Evolutionary conservation across 192 early-diverging fungal species (phyloP).

Genomic region (Coemansia sp.): DNA sequence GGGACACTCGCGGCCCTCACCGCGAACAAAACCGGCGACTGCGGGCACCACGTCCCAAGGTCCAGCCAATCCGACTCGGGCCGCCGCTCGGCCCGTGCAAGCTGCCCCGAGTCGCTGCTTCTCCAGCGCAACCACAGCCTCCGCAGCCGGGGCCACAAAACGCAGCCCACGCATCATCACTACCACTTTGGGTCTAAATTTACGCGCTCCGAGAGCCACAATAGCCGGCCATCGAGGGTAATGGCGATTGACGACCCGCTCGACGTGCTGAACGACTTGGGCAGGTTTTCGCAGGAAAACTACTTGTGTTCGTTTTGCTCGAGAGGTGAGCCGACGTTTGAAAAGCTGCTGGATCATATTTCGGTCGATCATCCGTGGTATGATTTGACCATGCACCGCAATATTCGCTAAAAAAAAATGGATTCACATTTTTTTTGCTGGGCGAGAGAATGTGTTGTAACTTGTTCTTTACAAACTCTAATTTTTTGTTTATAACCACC

Average conservation of each 20-base stretch:
- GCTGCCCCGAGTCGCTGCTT: slow-evolving; percentile 9
- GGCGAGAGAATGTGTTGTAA: too few relatives aligned
- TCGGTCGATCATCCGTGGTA: slow-evolving; percentile 34
- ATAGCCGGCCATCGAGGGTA: background rate
- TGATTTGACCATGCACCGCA: slow-evolving; percentile 31
- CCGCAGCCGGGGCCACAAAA: slow-evolving; percentile 5
- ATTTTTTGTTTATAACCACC: background rate
- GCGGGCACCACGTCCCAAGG: background rate
- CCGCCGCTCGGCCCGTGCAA: background rate
- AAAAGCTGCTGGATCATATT: slow-evolving; percentile 22
- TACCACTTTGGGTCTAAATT: background rate
- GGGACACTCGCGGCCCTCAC: background rate
- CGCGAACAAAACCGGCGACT: background rate
- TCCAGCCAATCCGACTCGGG: background rate
- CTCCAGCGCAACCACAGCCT: slow-evolving; percentile 10
- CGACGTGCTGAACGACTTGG: slow-evolving; percentile 2
- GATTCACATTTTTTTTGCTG: too few relatives aligned
- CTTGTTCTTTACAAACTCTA: too few relatives aligned
- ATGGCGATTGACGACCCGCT: background rate
- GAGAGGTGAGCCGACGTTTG: slow-evolving; percentile 25
- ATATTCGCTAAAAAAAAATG: slow-evolving; percentile 36
- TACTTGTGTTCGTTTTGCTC: slow-evolving; percentile 41
- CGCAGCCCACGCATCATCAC: too few relatives aligned
- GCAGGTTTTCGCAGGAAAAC: slow-evolving; percentile 36
- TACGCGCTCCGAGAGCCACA: background rate